phyloP scores from a whole-genome alignment of 208 protist species.

The Acanthamoeba culbertsoni region DNA sequence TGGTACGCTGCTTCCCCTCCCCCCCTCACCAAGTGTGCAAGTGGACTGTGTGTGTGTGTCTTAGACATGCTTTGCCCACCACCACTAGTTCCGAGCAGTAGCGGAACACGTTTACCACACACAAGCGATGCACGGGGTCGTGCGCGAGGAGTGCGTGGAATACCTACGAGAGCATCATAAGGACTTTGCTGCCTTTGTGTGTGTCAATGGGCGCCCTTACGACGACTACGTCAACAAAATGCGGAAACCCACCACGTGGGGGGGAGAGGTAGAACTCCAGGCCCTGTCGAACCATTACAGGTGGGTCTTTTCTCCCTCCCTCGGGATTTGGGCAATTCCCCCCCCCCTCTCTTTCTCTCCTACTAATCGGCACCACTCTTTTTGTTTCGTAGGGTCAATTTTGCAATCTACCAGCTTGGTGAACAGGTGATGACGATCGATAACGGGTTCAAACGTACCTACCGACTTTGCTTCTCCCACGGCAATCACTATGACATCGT shows the following conservation, averaged over 20 bases:
- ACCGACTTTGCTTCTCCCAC: not conserved
- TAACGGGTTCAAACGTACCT: not conserved
- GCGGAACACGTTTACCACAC: constrained; percentile 14
- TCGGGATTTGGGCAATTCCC: no score
- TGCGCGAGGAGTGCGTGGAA: not conserved
- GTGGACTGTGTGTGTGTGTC: not conserved
- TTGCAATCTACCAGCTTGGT: not conserved
- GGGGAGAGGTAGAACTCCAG: not conserved
- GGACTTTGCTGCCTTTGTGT: not conserved
- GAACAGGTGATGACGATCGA: not conserved
- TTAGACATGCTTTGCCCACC: no score
- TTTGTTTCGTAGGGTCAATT: not conserved
- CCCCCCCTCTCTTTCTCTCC: not conserved
- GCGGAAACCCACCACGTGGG: not conserved
- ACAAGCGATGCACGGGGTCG: not conserved
- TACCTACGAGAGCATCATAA: not conserved
- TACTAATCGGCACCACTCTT: not conserved
- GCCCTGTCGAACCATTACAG: not conserved
- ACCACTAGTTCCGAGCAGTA: not conserved
- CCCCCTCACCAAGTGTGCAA: not conserved
- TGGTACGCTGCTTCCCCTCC: not conserved
- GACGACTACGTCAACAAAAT: not conserved
- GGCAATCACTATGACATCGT: constrained; percentile 33
- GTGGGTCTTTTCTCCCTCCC: not conserved
- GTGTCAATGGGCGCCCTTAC: not conserved